Conservation (phyloP, 495 filamentous ascomycete species). For the Cenococcum geophilum region DNA sequence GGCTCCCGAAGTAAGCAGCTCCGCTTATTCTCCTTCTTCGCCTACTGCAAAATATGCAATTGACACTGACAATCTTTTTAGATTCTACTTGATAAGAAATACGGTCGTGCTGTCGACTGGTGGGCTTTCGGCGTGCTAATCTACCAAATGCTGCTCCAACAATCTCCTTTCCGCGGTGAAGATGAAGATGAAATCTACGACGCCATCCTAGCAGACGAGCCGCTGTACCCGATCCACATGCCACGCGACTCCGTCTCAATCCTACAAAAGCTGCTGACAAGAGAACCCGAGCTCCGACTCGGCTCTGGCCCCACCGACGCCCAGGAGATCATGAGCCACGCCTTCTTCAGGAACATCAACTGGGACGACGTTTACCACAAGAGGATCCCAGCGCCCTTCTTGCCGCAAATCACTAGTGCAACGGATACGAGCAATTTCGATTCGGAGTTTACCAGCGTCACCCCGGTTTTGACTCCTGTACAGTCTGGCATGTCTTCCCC, state of each 20-base stretch:
- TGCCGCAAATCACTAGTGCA: constrained; percentile 78
- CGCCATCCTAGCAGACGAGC: constrained; percentile 95
- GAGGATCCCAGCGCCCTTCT: constrained; percentile 78
- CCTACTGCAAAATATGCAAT: neutral
- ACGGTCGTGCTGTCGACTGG: constrained; percentile 98
- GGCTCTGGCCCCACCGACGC: constrained; percentile 95
- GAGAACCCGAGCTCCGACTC: constrained; percentile 87
- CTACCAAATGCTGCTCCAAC: constrained; percentile 99
- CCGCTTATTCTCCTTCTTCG: neutral
- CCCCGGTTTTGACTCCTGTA: constrained; percentile 92
- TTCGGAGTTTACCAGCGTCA: constrained; percentile 96
- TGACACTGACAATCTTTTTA: constrained; percentile 37
- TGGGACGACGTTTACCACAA: constrained; percentile 99
- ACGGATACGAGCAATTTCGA: constrained; percentile 99
- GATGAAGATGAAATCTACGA: constrained; percentile 99
- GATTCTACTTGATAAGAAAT: constrained; percentile 98
- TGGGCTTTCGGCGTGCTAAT: constrained; percentile 99
- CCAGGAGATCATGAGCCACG: constrained; percentile 98
- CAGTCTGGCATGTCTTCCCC: constrained; percentile 71
- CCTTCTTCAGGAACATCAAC: constrained; percentile 95
- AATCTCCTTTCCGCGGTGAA: constrained; percentile 97
- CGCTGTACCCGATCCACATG: constrained; percentile 98
- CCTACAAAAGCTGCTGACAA: constrained; percentile 91
- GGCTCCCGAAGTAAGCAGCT: constrained; percentile 76
- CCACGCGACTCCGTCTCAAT: constrained; percentile 96